Conservation (phyloP, 2,329 filamentous ascomycete species). For the Metarhizium anisopliae region DNA sequence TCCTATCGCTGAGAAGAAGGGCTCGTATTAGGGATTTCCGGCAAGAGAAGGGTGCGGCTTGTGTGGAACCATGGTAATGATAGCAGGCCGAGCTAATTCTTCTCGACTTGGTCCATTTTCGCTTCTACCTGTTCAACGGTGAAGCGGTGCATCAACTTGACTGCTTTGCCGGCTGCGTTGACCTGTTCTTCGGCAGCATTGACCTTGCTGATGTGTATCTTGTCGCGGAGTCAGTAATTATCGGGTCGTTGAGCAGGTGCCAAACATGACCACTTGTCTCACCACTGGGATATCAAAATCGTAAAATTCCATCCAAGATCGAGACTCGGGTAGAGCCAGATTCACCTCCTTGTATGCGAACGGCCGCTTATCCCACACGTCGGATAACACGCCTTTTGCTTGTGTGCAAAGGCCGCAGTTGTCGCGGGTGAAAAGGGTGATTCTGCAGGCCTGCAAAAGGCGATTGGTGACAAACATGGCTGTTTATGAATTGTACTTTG, state of each 20-base stretch:
- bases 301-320: constrained; percentile 63
- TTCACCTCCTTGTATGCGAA: constrained; percentile 65
- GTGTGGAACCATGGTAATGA: not conserved
- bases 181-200: constrained; percentile 41
- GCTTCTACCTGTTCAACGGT: constrained; percentile 54
- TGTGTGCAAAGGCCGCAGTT: constrained; percentile 63
- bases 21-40: constrained; percentile 28
- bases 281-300: constrained; percentile 79
- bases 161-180: constrained; percentile 45
- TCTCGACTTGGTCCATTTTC: constrained; percentile 56
- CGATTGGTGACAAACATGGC: constrained; percentile 42
- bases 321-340: constrained; percentile 53
- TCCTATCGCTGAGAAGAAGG: constrained; percentile 24
- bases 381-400: constrained; percentile 58
- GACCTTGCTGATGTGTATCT: constrained; percentile 56
- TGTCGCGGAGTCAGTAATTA: not conserved
- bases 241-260: not conserved
- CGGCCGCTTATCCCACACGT: constrained; percentile 56
- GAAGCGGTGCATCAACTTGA: constrained; percentile 74
- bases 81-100: not conserved
- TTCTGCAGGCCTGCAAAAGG: constrained; percentile 47
- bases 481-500: not conserved
- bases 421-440: constrained; percentile 67
- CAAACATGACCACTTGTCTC: constrained; percentile 16
- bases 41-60: not conserved